phyloP scores from a whole-genome alignment of 2,329 filamentous ascomycete species.

The Meredithiella fracta region DNA sequence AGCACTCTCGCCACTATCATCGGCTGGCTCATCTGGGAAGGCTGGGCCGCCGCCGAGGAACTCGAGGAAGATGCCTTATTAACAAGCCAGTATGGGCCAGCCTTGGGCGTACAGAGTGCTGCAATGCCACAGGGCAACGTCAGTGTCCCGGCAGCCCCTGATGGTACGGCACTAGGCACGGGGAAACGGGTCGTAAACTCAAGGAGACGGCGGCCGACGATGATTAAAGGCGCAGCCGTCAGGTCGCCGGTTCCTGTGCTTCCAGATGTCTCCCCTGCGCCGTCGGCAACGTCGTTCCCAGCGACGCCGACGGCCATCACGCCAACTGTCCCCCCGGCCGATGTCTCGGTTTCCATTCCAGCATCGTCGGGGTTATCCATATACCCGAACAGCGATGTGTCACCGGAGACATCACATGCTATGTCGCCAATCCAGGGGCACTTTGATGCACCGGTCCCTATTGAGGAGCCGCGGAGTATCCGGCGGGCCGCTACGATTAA shows the following conservation, averaged over 20 bases:
- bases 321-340: constrained; percentile 27
- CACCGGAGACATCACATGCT: background rate
- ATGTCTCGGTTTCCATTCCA: constrained; percentile 20
- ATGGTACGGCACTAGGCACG: background rate
- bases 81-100: constrained; percentile 16
- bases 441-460: constrained; percentile 18
- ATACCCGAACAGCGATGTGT: too few relatives aligned
- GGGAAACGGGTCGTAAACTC: constrained; percentile 12
- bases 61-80: constrained; percentile 25
- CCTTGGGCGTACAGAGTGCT: constrained; percentile 7
- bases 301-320: background rate
- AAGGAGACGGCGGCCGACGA: constrained; percentile 12
- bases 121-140: background rate
- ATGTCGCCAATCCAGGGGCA: constrained; percentile 16
- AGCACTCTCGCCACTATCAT: constrained; percentile 67
- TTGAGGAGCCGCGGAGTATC: constrained; percentile 28
- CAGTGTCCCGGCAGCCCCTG: background rate
- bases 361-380: constrained; percentile 6
- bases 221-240: constrained; percentile 15
- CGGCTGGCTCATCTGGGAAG: constrained; percentile 84
- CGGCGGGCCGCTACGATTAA: constrained; percentile 65
- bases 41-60: constrained; percentile 65
- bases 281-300: background rate
- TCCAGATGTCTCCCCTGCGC: constrained; percentile 18
- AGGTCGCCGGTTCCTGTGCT: constrained; percentile 14